These are phyloP conservation scores for Stagonosporopsis rhizophila DNA, from an alignment of 2,329 filamentous ascomycete species.

Conservation along the genomic window DNA sequence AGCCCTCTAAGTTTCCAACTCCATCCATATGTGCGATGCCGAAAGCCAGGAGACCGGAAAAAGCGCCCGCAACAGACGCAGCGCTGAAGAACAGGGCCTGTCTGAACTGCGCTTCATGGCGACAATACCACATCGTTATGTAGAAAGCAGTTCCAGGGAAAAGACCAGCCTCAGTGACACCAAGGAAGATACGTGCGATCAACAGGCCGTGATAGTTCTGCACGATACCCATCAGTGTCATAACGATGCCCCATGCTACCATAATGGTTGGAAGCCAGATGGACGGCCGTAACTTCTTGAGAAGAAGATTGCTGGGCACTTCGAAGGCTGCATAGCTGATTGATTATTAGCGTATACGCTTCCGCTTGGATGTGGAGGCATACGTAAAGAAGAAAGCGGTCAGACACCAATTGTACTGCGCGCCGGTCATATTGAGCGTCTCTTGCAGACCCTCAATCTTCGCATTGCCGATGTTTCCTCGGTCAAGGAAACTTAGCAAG, in stretches of 20 bases:
- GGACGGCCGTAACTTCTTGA: constrained; percentile 64
- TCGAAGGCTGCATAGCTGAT: constrained; percentile 50
- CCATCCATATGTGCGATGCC: constrained; percentile 63
- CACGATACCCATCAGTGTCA: constrained; percentile 59
- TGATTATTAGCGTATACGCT: neutral
- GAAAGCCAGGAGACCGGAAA: constrained; percentile 65
- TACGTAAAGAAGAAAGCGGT: constrained; percentile 69
- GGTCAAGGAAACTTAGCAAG: constrained; percentile 46
- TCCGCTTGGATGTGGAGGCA: neutral
- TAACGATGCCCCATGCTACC: constrained; percentile 57
- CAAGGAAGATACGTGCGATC: constrained; percentile 56
- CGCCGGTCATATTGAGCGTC: constrained; percentile 51
- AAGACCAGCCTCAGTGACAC: constrained; percentile 47
- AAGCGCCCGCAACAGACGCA: constrained; percentile 64
- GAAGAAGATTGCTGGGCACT: constrained; percentile 65
- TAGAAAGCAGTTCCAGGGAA: constrained; percentile 52
- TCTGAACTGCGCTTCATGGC: constrained; percentile 65
- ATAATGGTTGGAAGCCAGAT: constrained; percentile 57
- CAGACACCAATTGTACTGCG: constrained; percentile 69
- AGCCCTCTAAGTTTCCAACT: constrained; percentile 14
- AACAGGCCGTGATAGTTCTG: constrained; percentile 56
- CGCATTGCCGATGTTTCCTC: constrained; percentile 54
- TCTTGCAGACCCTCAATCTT: constrained; percentile 45
- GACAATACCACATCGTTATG: constrained; percentile 69
- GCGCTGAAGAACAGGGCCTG: constrained; percentile 67